Conservation (phyloP, 108 stramenopile species). For the Cyclotella sp. region DNA sequence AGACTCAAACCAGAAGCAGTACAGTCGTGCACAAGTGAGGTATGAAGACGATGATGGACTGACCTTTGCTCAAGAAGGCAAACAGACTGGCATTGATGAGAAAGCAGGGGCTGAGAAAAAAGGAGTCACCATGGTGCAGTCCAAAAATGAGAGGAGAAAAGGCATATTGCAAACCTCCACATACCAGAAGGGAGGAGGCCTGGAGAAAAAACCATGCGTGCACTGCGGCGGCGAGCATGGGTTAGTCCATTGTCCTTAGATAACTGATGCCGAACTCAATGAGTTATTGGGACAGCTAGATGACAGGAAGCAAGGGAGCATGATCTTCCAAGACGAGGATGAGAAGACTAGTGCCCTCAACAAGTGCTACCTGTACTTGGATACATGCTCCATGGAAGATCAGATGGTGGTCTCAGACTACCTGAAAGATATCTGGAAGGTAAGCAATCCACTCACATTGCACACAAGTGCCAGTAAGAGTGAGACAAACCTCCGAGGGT, state of each 20-base stretch:
- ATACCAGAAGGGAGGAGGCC: no score
- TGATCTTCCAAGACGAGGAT: conserved; percentile 2
- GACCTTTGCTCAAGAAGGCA: no score
- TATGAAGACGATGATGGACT: no score
- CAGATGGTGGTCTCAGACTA: conserved; percentile 31
- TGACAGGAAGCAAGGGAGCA: background rate
- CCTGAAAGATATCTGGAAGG: conserved; percentile 29
- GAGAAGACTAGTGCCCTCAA: background rate
- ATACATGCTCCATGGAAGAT: conserved; percentile 51
- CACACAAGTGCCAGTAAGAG: conserved; percentile 31
- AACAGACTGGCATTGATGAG: no score
- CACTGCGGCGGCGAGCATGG: background rate
- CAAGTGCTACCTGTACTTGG: conserved; percentile 22
- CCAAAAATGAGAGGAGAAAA: no score
- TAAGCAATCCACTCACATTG: background rate
- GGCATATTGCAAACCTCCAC: no score
- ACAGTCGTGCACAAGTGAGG: no score
- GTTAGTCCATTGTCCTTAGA: background rate
- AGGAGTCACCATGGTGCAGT: no score
- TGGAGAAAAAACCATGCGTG: no score
- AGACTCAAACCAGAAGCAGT: no score
- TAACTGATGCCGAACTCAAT: background rate
- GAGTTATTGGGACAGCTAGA: background rate
- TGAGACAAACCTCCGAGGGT: conserved; percentile 8
- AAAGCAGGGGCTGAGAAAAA: no score